Evolutionary conservation across 2,329 filamentous ascomycete genomes (phyloP), one percentile per base, ranked within the genome.

Genomic region (Calonectria montana): DNA sequence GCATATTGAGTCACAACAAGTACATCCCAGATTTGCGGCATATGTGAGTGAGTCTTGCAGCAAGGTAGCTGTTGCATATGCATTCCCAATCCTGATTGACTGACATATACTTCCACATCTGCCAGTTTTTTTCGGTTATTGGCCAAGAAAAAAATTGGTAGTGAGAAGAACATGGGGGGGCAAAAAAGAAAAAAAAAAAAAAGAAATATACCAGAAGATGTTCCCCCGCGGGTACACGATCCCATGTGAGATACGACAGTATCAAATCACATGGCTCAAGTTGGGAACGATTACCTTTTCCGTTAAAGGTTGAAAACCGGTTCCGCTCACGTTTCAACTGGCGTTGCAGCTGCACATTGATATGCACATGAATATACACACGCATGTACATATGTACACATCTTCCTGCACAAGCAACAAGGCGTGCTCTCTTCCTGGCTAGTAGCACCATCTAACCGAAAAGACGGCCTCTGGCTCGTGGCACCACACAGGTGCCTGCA

Each of bases 401-500:
- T 39, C 10, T 18, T 31, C 15, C 23, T 39, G 23, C 48, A 50
- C 55, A 50, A 41, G 41, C 41, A 53, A 61, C 27, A 63, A 64
- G 57, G 39, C 57, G n/a, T 64, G 57, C 39, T 45, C 25, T 23
- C 55, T 70, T 13, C 53, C 53, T 18, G 10, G 21, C 31, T 23
- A 39, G 53, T 15, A 59, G 21, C 53, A 55, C 69, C 63, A 45
- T 37, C 57, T 55, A 67, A 48, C 43, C 47, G 50, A 48, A 63
- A n/a, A 43, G n/a, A 3, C 53, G 53, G 23, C 35, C 23, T 37
- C 25, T 39, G n/a, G 43, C 63, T 70, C 67, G 72, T 72, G 73
- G 74, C 55, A 72, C 66, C 53, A 76, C 65, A 67, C 55, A 57
- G 67, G 31, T 53, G 67, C 68, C 61, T 31, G 53, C 61, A 63